Percentiles rank a stretch among this genome's conserved stretches.
Conservation (phyloP, 2,329 filamentous ascomycete species). For the Verticillium tricorpus region DNA sequence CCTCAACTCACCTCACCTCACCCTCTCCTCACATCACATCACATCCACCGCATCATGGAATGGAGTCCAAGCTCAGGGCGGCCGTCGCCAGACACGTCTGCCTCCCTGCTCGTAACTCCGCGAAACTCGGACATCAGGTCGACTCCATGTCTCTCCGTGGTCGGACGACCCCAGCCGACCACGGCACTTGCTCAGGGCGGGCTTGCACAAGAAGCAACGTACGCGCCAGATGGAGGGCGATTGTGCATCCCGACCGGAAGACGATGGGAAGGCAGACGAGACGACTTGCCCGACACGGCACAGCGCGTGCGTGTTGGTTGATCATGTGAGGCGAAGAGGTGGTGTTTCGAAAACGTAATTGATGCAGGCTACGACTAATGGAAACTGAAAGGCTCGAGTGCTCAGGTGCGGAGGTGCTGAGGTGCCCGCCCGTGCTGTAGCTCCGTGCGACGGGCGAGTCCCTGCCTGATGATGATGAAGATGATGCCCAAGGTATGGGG, state of each 20-base stretch:
- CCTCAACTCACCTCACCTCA: background rate
- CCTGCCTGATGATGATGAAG: background rate
- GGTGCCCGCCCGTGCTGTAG: background rate
- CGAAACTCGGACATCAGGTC: background rate
- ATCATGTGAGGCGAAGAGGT: conserved; percentile 12
- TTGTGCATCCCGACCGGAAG: background rate
- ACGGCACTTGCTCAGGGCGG: background rate
- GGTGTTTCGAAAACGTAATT: conserved; percentile 22
- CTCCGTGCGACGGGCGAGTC: background rate
- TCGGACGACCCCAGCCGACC: background rate
- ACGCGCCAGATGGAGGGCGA: background rate
- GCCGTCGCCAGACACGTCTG: background rate
- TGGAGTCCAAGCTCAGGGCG: background rate
- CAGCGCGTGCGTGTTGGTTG: background rate
- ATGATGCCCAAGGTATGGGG: background rate
- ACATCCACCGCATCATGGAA: background rate
- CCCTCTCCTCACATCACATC: background rate
- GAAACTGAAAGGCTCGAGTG: conserved; percentile 5
- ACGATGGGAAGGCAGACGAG: conserved; percentile 19
- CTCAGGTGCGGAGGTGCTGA: background rate
- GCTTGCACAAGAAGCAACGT: background rate
- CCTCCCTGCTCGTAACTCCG: background rate
- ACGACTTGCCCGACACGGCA: background rate
- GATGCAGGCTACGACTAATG: conserved; percentile 13
- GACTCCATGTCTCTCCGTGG: background rate